These are phyloP conservation scores for Pseudonitzschia pungens DNA, from an alignment of 108 stramenopile genomes.

Conservation along the genomic window DNA sequence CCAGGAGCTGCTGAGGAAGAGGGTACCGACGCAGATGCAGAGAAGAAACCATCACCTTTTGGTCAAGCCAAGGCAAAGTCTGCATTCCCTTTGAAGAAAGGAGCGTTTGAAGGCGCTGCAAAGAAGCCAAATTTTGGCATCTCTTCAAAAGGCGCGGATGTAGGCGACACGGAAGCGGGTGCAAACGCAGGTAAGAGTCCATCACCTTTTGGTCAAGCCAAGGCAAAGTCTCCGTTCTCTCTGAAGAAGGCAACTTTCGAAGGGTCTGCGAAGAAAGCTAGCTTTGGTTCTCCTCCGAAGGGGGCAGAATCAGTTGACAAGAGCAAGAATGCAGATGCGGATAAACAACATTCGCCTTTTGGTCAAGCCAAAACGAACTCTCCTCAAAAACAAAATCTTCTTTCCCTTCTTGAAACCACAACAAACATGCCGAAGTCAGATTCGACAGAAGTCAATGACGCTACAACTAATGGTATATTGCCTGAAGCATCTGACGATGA, in stretches of 20 bases:
- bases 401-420: neutral
- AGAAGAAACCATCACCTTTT: neutral
- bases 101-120: no score
- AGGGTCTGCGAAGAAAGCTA: neutral
- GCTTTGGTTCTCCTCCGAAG: neutral
- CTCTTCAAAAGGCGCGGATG: no score
- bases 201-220: neutral
- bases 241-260: neutral
- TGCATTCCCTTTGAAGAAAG: conserved; percentile 4
- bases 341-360: no score
- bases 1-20: neutral
- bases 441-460: neutral
- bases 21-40: neutral
- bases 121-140: no score
- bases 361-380: neutral
- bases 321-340: neutral
- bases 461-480: neutral
- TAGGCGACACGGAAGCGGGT: neutral
- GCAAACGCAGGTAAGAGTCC: neutral
- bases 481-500: no score
- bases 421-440: neutral
- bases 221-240: neutral
- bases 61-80: neutral
- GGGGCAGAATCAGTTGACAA: neutral
- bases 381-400: neutral